Base-by-base conservation (phyloP, 306 rosid genomes). In the Argentina anserina region DNA sequence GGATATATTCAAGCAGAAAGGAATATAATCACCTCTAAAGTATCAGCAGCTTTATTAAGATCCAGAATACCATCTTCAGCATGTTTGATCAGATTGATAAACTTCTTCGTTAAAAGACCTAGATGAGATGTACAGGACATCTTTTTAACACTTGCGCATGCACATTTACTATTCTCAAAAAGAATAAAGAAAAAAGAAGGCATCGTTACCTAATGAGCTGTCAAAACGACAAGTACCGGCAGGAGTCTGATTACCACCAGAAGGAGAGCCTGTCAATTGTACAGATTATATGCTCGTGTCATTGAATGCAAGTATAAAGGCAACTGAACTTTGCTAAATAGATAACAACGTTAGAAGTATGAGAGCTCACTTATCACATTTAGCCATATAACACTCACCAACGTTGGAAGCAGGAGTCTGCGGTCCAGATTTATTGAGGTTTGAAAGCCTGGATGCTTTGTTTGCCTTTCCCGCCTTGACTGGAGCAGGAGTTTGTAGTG, bases 211-310 rank as follows among this genome's bases (percentile, higher is more conserved):
- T 74, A 91, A 85, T 58, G 98, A 94, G 85, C 98, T 94, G 81
- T 94, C 98, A 80, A 89, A 94, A 33, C 98, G 97, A 72, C 98
- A 94, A n/a, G 98, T 87, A 79, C 98, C 97, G 69, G 89, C 97
- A 26, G 95, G 91, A 67, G 98, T 89, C 68, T 89, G 90, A 78
- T 87, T 94, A 58, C 88, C 82, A 21, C 87, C 90, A n/a, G 92
- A 76, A 79, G 96, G 96, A 83, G 96, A 91, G 78, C 96, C 98
- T 94, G 91, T 75, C 72, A 89, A 76, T 77, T 67, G 77, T 43
- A 79, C 31, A 68, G 37, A 49, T 68, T 36, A 65, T 71, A 73
- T 47, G 59, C 69, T 47, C 11, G 56, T 60, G 66, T 62, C 21
- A 25, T 49, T 34, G 56, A 49, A 75, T 7, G 77, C 59, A 4